Percentiles rank a stretch among this genome's conserved stretches.
Conservation (phyloP, 345 rosid genomes). For the Gossypium raimondii region DNA sequence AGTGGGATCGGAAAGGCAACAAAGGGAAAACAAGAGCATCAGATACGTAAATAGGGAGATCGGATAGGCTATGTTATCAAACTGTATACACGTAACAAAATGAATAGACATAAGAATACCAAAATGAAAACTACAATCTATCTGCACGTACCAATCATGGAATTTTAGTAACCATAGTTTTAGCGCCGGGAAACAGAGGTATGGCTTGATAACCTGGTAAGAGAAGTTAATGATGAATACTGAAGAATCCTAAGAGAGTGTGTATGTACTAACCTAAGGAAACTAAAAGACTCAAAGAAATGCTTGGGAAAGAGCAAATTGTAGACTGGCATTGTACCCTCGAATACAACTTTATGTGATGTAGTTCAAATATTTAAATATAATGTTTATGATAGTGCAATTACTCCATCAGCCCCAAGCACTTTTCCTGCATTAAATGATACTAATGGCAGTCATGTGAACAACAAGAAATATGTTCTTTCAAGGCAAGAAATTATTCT, state of each 20-base stretch:
- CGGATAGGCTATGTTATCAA: constrained; percentile 51
- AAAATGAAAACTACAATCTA: constrained; percentile 30
- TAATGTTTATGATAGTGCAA: background rate
- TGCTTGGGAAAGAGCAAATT: background rate
- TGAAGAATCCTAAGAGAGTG: constrained; percentile 19
- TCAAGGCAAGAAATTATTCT: constrained; percentile 26
- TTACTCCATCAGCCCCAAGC: background rate
- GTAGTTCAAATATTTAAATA: constrained; percentile 13
- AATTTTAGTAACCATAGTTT: constrained; percentile 75
- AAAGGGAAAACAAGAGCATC: constrained; percentile 66
- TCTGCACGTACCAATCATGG: constrained; percentile 46
- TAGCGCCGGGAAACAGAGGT: constrained; percentile 72
- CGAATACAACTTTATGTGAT: constrained; percentile 5
- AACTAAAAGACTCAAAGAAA: constrained; percentile 5
- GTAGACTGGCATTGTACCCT: background rate
- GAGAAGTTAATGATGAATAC: constrained; percentile 41
- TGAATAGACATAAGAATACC: constrained; percentile 13
- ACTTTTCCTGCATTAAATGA: background rate
- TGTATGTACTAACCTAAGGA: background rate
- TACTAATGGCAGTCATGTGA: background rate
- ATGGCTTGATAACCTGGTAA: constrained; percentile 87
- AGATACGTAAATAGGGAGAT: constrained; percentile 61
- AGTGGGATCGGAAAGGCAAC: constrained; percentile 72
- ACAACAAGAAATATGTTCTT: background rate
- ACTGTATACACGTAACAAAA: constrained; percentile 24